phyloP scores from a whole-genome alignment of 2,329 filamentous ascomycete genomes.

The Microcera coccophila region DNA sequence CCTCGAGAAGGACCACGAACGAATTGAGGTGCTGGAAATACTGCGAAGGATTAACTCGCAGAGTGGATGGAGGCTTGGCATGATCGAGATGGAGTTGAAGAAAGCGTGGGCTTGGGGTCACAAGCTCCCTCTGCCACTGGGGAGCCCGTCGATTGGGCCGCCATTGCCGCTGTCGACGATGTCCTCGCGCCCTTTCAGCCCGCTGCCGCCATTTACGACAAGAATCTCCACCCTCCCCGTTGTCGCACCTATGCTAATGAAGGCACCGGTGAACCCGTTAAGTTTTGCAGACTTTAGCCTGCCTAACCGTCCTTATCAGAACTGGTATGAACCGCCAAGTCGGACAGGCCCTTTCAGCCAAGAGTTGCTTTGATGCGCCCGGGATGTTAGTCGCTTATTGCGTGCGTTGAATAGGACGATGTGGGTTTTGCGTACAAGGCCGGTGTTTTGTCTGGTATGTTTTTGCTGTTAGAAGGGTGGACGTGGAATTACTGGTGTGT shows the following conservation, averaged over 20 bases:
- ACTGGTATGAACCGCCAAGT: constrained; percentile 72
- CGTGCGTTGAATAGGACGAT: too few species aligned
- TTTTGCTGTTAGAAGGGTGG: too few species aligned
- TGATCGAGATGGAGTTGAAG: constrained; percentile 69
- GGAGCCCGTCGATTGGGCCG: constrained; percentile 5
- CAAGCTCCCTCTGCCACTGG: constrained; percentile 7
- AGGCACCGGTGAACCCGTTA: constrained; percentile 61
- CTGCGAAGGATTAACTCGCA: constrained; percentile 71
- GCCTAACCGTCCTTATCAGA: constrained; percentile 77
- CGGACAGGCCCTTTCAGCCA: constrained; percentile 23
- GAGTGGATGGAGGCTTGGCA: constrained; percentile 73
- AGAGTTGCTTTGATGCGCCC: constrained; percentile 1
- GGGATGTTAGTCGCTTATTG: too few species aligned
- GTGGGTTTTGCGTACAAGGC: too few species aligned
- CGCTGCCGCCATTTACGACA: constrained; percentile 9
- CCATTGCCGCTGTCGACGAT: background rate
- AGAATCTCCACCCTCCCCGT: constrained; percentile 25
- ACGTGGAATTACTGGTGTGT: too few species aligned
- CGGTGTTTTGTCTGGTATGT: too few species aligned
- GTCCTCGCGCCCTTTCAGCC: background rate
- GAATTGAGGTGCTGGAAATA: constrained; percentile 75
- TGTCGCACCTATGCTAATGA: constrained; percentile 26
- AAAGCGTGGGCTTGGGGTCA: constrained; percentile 69
- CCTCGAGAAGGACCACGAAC: constrained; percentile 64
- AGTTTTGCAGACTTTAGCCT: constrained; percentile 71